Conservation (phyloP, 2,329 filamentous ascomycete species). For the Colletotrichum spaethianum region DNA sequence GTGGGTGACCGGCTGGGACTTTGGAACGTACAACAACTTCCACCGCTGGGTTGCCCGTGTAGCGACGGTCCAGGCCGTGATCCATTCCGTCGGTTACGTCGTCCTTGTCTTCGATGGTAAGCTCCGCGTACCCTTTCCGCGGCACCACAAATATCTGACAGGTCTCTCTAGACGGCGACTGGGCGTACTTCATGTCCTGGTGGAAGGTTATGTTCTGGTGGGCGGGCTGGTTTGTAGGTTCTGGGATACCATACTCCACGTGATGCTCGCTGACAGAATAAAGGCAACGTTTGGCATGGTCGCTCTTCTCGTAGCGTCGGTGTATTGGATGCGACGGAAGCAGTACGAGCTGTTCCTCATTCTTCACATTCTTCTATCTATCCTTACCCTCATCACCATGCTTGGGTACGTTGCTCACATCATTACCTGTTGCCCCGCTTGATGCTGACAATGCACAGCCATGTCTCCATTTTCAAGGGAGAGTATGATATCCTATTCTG, state of each 20-base stretch:
- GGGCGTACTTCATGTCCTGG: slow-evolving; percentile 53
- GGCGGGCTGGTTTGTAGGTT: slow-evolving; percentile 61
- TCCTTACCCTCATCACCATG: slow-evolving; percentile 65
- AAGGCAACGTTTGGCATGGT: slow-evolving; percentile 63
- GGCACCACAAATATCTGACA: slow-evolving; percentile 22
- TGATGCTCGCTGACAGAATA: neutral
- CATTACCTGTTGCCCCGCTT: neutral
- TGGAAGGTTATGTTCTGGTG: slow-evolving; percentile 64
- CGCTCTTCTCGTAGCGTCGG: slow-evolving; percentile 60
- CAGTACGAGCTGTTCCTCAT: slow-evolving; percentile 68
- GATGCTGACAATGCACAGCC: slow-evolving; percentile 47
- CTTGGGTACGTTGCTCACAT: slow-evolving; percentile 60
- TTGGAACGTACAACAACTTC: slow-evolving; percentile 76
- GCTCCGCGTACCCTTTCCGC: neutral
- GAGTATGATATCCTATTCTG: slow-evolving; percentile 66
- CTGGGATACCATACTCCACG: neutral
- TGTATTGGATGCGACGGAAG: slow-evolving; percentile 65
- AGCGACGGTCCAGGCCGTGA: slow-evolving; percentile 71
- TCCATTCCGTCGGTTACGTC: slow-evolving; percentile 74
- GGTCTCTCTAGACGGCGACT: slow-evolving; percentile 53
- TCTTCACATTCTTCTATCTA: slow-evolving; percentile 65
- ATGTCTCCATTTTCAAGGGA: slow-evolving; percentile 67
- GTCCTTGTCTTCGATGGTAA: slow-evolving; percentile 57
- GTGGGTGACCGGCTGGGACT: slow-evolving; percentile 79
- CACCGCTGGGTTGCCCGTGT: slow-evolving; percentile 77